Percentiles rank a stretch among this genome's conserved stretches.
Evolutionary conservation across 2,329 filamentous ascomycete species (phyloP).

Genomic region (Macrophomina pseudophaseolina): DNA sequence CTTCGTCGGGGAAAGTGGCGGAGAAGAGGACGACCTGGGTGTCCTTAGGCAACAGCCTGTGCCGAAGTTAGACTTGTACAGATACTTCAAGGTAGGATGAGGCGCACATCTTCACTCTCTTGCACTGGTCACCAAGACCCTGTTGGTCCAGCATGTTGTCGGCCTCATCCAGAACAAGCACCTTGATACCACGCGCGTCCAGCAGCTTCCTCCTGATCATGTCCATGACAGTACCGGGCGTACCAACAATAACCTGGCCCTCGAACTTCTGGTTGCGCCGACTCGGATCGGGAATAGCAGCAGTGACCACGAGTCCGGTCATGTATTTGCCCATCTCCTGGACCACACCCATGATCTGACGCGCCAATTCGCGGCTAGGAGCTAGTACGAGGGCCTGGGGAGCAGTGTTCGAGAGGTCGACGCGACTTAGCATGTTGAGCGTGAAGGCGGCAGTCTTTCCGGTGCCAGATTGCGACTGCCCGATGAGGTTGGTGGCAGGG

Average conservation of each 20-base stretch:
- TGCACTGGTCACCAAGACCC: conserved; percentile 92
- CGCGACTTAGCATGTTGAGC: conserved; percentile 84
- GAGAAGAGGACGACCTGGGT: conserved; percentile 96
- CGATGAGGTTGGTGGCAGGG: conserved; percentile 93
- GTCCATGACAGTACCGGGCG: conserved; percentile 90
- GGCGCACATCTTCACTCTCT: conserved; percentile 80
- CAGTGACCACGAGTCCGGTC: conserved; percentile 73
- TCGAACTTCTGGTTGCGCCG: conserved; percentile 71
- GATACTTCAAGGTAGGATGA: not conserved
- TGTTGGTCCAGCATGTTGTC: conserved; percentile 99
- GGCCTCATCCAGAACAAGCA: conserved; percentile 93
- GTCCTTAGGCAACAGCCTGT: conserved; percentile 71
- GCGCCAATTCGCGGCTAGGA: conserved; percentile 90
- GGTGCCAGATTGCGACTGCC: conserved; percentile 98
- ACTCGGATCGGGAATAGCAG: conserved; percentile 80
- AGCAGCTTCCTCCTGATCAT: conserved; percentile 78
- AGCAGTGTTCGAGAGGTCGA: conserved; percentile 72
- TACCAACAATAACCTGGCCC: conserved; percentile 86
- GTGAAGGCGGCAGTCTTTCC: conserved; percentile 98
- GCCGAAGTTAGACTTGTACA: conserved; percentile 37
- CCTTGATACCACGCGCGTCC: conserved; percentile 71
- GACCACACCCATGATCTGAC: conserved; percentile 89
- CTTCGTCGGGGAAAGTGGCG: conserved; percentile 86
- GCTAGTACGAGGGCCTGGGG: conserved; percentile 90
- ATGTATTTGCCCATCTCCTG: conserved; percentile 84